Evolutionary conservation across 345 rosid genomes (phyloP), one percentile per base, ranked within the genome.

Genomic region (Melastoma malabathricum): DNA sequence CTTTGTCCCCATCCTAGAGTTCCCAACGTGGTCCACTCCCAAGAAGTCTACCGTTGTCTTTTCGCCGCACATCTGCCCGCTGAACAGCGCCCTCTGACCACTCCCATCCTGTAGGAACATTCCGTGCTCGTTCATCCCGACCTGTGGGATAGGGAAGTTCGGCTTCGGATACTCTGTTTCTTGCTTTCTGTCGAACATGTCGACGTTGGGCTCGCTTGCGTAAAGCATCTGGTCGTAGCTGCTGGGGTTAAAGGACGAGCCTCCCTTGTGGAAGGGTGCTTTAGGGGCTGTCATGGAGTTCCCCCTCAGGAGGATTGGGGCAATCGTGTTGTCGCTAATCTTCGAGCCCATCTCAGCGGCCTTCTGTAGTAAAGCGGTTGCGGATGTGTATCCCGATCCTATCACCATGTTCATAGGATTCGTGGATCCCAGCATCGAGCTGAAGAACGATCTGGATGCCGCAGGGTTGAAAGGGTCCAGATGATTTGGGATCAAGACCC

Each of bases 311-410:
- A 81, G 74, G 27, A 71, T 71, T 2, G 83, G 81, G 18, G 81
- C 43, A 6, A 67, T 73, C 3, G 74, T 44, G 20, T 63, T 61
- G 34, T 77, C 83, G 29, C 83, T 77, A 57, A 68, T 70, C 64
- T 68, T 77, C 2, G 83, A 67, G 16, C 79, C 83, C 77, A 75
- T 77, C 60, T 75, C 77, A 9, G 83, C 71, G 12, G 81, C 81
- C 62, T 69, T 75, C 59, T 77, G 83, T 43, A 81, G 54, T 64
- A 75, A 56, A 13, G 87, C 83, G 15, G 81, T 81, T 46, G 87
- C 81, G 15, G 83, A 77, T 3, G 71, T 68, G 59, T 57, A 66
- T 27, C 65, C 50, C 16, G 72, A 60, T 13, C 66, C 73, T 14
- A 54, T 49, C 17, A 48, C 60, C 31, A 67, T 34, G 15, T 66